A percentile compares a stretch with the other conserved stretches of the same genome.
phyloP scores from a whole-genome alignment of 116 monocot genomes.

The Trichopus zeylanicus region DNA sequence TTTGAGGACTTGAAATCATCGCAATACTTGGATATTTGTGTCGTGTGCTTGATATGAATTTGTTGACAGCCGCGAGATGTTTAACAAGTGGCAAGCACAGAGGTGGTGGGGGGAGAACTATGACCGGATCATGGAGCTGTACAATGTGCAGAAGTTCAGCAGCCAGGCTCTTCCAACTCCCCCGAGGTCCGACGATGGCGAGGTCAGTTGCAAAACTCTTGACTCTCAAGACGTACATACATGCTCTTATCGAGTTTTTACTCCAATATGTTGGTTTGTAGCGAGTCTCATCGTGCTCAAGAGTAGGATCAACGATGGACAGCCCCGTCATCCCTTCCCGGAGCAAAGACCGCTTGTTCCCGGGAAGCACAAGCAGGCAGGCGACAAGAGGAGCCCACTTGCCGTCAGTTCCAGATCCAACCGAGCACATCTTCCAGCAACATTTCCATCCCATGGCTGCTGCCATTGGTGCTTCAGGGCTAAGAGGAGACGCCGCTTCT shows the following conservation, averaged over 20 bases:
- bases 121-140: constrained; percentile 80
- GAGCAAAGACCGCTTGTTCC: not conserved
- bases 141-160: constrained; percentile 84
- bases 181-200: constrained; percentile 51
- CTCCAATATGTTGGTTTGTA: constrained; percentile 12
- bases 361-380: not conserved
- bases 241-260: not conserved
- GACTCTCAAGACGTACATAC: too few species aligned
- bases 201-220: too few species aligned
- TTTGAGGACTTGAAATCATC: too few species aligned
- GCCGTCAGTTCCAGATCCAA: constrained; percentile 48
- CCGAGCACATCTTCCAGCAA: constrained; percentile 50
- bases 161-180: constrained; percentile 75
- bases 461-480: not conserved
- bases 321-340: constrained; percentile 28
- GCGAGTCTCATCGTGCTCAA: constrained; percentile 54
- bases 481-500: constrained; percentile 15
- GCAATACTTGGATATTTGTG: too few species aligned
- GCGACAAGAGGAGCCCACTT: constrained; percentile 9
- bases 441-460: constrained; percentile 3
- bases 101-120: constrained; percentile 96
- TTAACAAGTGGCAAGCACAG: constrained; percentile 94
- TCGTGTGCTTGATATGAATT: not conserved
- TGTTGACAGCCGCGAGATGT: constrained; percentile 65
- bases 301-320: constrained; percentile 45